Conservation (phyloP, 352 stramenopile species). For the Phytophthora multivora region DNA sequence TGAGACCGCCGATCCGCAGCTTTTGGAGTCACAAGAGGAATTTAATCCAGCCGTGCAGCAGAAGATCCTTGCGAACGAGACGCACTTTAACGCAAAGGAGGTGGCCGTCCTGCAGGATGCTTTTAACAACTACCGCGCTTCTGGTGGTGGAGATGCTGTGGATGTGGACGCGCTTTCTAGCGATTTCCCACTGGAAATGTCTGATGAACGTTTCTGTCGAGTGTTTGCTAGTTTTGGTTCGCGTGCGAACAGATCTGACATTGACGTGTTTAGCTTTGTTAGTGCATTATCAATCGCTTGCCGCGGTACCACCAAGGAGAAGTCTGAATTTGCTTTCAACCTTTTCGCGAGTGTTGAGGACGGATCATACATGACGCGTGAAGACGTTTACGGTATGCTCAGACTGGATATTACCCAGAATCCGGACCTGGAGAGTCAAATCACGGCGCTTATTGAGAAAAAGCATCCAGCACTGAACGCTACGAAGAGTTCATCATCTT, state of each 20-base stretch:
- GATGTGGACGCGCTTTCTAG: conserved; percentile 79
- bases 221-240: conserved; percentile 84
- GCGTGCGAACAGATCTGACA: conserved; percentile 77
- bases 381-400: conserved; percentile 87
- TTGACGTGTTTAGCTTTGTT: conserved; percentile 90
- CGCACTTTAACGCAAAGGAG: conserved; percentile 79
- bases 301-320: conserved; percentile 70
- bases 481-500: conserved; percentile 57
- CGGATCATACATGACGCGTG: conserved; percentile 65
- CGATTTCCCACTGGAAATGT: conserved; percentile 88
- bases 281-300: conserved; percentile 80
- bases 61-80: conserved; percentile 88
- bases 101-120: conserved; percentile 82
- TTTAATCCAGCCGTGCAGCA: conserved; percentile 89
- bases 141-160: conserved; percentile 65
- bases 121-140: conserved; percentile 84
- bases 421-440: conserved; percentile 62
- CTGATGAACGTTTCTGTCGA: conserved; percentile 72
- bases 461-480: conserved; percentile 47
- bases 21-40: conserved; percentile 88
- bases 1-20: conserved; percentile 73
- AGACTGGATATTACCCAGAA: conserved; percentile 84
- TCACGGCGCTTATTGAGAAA: conserved; percentile 71
- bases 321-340: conserved; percentile 80
- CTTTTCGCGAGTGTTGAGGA: conserved; percentile 68